phyloP scores from a whole-genome alignment of 2,329 filamentous ascomycete genomes.

The Cucurbitaria berberidis region DNA sequence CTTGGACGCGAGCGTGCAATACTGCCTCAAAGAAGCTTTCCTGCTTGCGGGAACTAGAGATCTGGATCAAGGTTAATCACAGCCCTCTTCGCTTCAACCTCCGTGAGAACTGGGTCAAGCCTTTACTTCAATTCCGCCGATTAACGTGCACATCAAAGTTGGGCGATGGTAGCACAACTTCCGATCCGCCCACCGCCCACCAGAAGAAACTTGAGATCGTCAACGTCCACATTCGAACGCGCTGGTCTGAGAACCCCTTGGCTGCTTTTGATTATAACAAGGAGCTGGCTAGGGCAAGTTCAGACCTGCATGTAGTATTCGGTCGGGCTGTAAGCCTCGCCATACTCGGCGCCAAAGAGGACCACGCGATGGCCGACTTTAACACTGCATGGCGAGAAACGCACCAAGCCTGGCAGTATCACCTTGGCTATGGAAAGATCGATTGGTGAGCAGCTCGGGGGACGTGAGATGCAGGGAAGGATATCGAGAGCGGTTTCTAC shows the following conservation, averaged over 20 bases:
- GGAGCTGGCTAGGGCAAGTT: slow-evolving; percentile 20
- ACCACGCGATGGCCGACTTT: slow-evolving; percentile 37
- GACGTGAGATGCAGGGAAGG: neutral
- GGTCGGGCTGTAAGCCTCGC: slow-evolving; percentile 31
- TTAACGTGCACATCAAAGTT: neutral
- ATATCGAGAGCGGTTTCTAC: neutral
- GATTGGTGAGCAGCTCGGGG: slow-evolving; percentile 9
- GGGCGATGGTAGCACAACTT: neutral
- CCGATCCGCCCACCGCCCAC: neutral
- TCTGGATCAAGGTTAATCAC: slow-evolving; percentile 29
- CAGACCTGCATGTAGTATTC: slow-evolving; percentile 36
- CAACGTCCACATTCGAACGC: slow-evolving; percentile 20
- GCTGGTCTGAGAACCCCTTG: neutral
- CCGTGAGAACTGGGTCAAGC: slow-evolving; percentile 31
- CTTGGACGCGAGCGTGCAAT: slow-evolving; percentile 22
- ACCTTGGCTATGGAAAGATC: slow-evolving; percentile 11
- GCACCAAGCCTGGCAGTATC: slow-evolving; percentile 19
- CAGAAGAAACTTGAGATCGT: slow-evolving; percentile 12
- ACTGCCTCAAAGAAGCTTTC: slow-evolving; percentile 25
- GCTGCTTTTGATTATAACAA: slow-evolving; percentile 8
- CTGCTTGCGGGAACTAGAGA: slow-evolving; percentile 25
- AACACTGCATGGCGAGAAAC: slow-evolving; percentile 27
- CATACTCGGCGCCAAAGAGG: slow-evolving; percentile 34
- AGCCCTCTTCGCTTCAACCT: slow-evolving; percentile 28
- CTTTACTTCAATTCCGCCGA: slow-evolving; percentile 37